Evolutionary conservation across 2,329 filamentous ascomycete genomes (phyloP), one percentile per base, ranked within the genome.

Genomic region (Diaporthe aspalathi): DNA sequence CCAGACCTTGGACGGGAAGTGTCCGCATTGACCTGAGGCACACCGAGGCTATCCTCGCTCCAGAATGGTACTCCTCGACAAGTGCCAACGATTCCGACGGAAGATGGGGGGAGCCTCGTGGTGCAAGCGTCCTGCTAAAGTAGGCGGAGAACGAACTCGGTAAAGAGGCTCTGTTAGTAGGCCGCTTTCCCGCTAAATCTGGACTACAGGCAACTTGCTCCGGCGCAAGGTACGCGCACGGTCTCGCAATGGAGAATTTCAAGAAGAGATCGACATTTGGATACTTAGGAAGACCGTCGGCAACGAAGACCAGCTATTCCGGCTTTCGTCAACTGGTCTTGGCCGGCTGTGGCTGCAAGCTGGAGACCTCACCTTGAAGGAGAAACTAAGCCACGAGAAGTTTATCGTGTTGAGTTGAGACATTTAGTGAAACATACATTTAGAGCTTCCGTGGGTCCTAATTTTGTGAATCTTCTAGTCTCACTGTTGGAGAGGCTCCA

Each of bases 151-250:
- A 63, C 12, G 14, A 32, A 49, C 8, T 63, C 9, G 60, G 43
- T n/a, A 24, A 24, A 49, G 38, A 24, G 43, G 43, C 17, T 16
- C 12, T 17, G 27, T 24, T 49, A 49, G 43, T 6, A 22, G 12
- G 43, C 43, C 57, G 24, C 24, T 47, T 47, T 49, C 17, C 12
- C 11, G 12, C 27, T 27, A 63, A 12, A 16, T 20, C 5, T 38
- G 40, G 47, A 22, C 11, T 47, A 63, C 3, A 32, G 40, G 24
- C 6, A 32, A 49, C 20, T 47, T 9, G 14, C 7, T 12, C n/a
- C 20, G 60, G 60, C 60, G 43, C 60, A 49, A 63, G 14, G 20
- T 9, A 63, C 45, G 60, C 43, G 57, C 43, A 49, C 43, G 43
- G 60, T 24, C 60, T 35, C 20, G 11, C 5, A 49, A 29, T n/a